phyloP scores from a whole-genome alignment of 179 eudicot genomes.

The Amaranthus tricolor region DNA sequence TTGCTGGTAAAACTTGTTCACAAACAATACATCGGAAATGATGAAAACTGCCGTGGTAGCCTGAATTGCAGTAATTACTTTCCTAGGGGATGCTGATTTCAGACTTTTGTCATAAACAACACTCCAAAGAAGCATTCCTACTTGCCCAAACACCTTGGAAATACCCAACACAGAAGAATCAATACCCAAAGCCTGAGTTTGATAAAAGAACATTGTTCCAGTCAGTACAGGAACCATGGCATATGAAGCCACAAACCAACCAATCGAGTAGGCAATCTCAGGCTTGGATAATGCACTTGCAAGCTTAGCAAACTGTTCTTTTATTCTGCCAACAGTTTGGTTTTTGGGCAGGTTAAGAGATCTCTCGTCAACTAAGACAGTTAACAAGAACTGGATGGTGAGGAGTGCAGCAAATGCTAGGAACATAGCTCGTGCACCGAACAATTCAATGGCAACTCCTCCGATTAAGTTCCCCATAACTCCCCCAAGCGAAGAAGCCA shows the following conservation, averaged over 20 bases:
- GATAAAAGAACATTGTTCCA: slow-evolving; percentile 95
- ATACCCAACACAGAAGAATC: slow-evolving; percentile 74
- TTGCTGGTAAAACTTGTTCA: slow-evolving; percentile 56
- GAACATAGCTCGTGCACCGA: slow-evolving; percentile 56
- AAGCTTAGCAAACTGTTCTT: slow-evolving; percentile 60
- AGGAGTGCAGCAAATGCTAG: slow-evolving; percentile 53
- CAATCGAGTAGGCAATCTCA: slow-evolving; percentile 59
- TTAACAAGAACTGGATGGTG: slow-evolving; percentile 48
- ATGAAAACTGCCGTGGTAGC: slow-evolving; percentile 66
- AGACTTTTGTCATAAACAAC: slow-evolving; percentile 50
- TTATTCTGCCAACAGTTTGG: slow-evolving; percentile 43
- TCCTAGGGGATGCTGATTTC: slow-evolving; percentile 65
- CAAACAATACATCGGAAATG: slow-evolving; percentile 77
- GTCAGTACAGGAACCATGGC: slow-evolving; percentile 72
- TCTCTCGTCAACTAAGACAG: slow-evolving; percentile 51
- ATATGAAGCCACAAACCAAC: slow-evolving; percentile 79
- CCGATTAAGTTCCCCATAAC: slow-evolving; percentile 70
- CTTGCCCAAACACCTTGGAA: slow-evolving; percentile 94
- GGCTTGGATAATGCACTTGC: slow-evolving; percentile 53
- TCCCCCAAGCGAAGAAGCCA: slow-evolving; percentile 82
- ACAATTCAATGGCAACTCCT: slow-evolving; percentile 56
- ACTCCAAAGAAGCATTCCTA: slow-evolving; percentile 80
- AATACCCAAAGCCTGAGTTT: slow-evolving; percentile 61
- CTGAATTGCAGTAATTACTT: slow-evolving; percentile 64
- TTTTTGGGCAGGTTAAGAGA: slow-evolving; percentile 63